Percentiles rank a stretch among this genome's conserved stretches.
Conservation (phyloP, 2,329 filamentous ascomycete genomes). For the Colletotrichum camelliae region DNA sequence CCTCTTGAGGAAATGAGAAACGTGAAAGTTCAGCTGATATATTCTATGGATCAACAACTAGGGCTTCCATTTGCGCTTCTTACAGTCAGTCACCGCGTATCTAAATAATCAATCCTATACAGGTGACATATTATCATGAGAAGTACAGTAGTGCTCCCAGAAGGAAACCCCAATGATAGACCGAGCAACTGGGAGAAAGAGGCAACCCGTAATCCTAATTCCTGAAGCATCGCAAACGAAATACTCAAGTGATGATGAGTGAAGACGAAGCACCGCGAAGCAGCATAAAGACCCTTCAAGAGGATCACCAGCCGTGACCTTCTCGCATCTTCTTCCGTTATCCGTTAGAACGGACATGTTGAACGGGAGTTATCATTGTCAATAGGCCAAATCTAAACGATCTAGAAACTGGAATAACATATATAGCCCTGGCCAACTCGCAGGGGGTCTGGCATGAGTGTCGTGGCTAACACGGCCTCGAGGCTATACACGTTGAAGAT, state of each 20-base stretch:
- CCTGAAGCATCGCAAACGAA: not conserved
- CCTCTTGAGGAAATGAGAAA: not conserved
- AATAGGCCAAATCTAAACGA: too few relatives aligned
- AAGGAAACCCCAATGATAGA: too few relatives aligned
- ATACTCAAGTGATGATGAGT: not conserved
- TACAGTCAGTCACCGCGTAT: too few relatives aligned
- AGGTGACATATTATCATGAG: too few relatives aligned
- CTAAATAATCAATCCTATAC: too few relatives aligned
- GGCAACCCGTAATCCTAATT: not conserved
- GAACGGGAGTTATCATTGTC: too few relatives aligned
- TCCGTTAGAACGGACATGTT: too few relatives aligned
- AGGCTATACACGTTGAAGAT: not conserved
- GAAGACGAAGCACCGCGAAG: not conserved
- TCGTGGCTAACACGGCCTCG: not conserved
- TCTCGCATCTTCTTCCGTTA: too few relatives aligned
- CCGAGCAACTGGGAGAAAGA: not conserved
- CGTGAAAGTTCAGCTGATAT: not conserved
- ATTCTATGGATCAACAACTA: not conserved
- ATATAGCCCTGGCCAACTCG: not conserved
- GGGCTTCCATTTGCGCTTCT: too few relatives aligned
- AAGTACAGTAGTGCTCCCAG: too few relatives aligned
- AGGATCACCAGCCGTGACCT: not conserved
- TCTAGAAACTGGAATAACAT: too few relatives aligned
- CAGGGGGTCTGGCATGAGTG: not conserved
- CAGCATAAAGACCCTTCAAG: not conserved